Evolutionary conservation across 306 rosid species (phyloP).

Genomic region (Rubus parviflorus): DNA sequence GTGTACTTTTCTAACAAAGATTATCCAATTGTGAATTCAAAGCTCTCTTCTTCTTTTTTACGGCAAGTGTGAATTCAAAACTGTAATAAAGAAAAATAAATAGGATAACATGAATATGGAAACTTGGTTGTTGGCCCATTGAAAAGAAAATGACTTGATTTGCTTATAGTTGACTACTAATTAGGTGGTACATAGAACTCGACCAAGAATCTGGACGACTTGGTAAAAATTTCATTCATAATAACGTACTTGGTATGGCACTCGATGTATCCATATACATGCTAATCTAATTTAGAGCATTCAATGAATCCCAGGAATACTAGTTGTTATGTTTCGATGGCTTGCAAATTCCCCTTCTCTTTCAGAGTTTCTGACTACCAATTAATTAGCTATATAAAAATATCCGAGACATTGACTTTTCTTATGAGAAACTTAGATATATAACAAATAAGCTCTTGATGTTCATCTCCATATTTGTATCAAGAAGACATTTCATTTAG

Average conservation of each 20-base stretch:
- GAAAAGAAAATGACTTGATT: neutral
- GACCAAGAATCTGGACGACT: neutral
- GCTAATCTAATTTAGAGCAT: neutral
- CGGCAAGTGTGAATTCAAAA: neutral
- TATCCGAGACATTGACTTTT: neutral
- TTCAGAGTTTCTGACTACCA: neutral
- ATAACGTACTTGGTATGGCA: neutral
- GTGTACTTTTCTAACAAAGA: neutral
- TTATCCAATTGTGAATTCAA: neutral
- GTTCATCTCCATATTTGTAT: neutral
- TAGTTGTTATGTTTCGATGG: neutral
- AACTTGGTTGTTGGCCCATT: neutral
- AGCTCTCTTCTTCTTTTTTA: too few relatives aligned
- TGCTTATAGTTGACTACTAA: neutral
- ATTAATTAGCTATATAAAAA: neutral
- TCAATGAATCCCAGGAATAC: slow-evolving; percentile 7
- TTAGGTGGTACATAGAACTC: neutral
- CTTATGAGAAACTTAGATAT: neutral
- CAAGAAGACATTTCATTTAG: neutral
- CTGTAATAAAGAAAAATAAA: neutral
- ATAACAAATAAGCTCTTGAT: neutral
- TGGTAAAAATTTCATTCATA: neutral
- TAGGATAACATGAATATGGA: neutral
- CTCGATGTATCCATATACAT: neutral
- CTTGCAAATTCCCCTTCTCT: neutral